Base-by-base conservation (phyloP, 1,284 basidiomycete species). In the Cutaneotrichosporon mucoides region DNA sequence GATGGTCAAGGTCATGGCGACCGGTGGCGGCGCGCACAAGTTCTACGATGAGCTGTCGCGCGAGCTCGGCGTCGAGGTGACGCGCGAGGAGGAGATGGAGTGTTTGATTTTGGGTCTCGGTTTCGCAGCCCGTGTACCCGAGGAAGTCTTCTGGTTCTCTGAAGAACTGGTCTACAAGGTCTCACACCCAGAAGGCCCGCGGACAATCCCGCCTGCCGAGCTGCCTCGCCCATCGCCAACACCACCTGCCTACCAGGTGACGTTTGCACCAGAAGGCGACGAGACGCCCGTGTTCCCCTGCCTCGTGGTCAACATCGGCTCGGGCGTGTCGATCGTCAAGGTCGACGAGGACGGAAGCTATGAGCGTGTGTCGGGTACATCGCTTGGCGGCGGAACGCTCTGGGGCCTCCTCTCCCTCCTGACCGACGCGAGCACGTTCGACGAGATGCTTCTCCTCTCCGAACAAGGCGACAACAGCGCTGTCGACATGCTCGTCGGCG, bases 401-500 rank as follows among this genome's bases (percentile, higher is more conserved):
- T 99, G 96, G 96, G 96, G 96, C 16, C 78, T 99, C 67, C 80
- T 99, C 57, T 95, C 91, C 72, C 79, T 99, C 60, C 81, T 99
- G 65, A 99, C 96, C 16, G 91, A 92, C 49, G 96, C 96, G n/a
- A 88, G 85, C 50, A 90, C 85, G 46, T 99, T 99, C 79, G 52
- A 80, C 96, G 95, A 99, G 78, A 99, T 99, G 95, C 82, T 99
- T 62, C 85, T 87, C 12, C 82, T 99, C 34, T 96, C 93, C 0
- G 94, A 98, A 77, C 79, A 85, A 70, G 96, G 96, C 44, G 92
- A 98, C 80, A 98, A 99, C 72, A 85, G 88, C 49, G 84, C 84
- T 6, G 95, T 99, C 36, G 96, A 99, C 78, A 99, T 99, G 95
- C 87, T 99, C 54, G 95, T 99, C 47, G 94, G 95, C 36, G 96